A percentile compares a stretch with the other conserved stretches of the same genome.
Conservation (phyloP, 768 basidiomycete genomes). For the Boletellus ananiceps region DNA sequence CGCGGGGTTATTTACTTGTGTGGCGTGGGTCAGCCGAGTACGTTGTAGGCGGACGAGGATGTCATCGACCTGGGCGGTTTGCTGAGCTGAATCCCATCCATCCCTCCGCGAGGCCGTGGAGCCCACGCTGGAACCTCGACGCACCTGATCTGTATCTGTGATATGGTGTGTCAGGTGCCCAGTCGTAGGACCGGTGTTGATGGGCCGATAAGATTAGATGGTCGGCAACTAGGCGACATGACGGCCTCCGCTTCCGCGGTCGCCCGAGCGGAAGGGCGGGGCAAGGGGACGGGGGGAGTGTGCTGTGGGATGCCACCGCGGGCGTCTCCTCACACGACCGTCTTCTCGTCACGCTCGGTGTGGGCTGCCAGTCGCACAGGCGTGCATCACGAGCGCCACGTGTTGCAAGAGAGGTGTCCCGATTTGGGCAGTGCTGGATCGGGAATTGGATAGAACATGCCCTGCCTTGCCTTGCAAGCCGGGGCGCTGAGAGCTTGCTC, state of each 20-base stretch:
- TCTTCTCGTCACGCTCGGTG: background rate
- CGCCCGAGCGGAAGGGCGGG: background rate
- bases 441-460: slow-evolving; percentile 29
- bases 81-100: slow-evolving; percentile 14
- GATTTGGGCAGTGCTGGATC: slow-evolving; percentile 22
- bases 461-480: slow-evolving; percentile 32
- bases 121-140: slow-evolving; percentile 28
- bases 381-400: slow-evolving; percentile 22
- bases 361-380: background rate
- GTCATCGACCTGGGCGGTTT: background rate
- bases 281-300: slow-evolving; percentile 7
- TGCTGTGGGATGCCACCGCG: background rate
- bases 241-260: slow-evolving; percentile 2
- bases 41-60: slow-evolving; percentile 20
- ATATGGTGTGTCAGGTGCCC: slow-evolving; percentile 9
- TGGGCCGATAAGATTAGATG: slow-evolving; percentile 31
- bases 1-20: slow-evolving; percentile 9
- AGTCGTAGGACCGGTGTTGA: slow-evolving; percentile 6
- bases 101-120: slow-evolving; percentile 26
- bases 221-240: slow-evolving; percentile 7
- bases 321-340: background rate
- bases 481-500: slow-evolving; percentile 24
- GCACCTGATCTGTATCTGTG: slow-evolving; percentile 21
- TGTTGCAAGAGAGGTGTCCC: slow-evolving; percentile 25
- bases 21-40: slow-evolving; percentile 26